A percentile compares a stretch with the other conserved stretches of the same genome.
phyloP scores from a whole-genome alignment of 768 basidiomycete species.

The Crepidotus variabilis region DNA sequence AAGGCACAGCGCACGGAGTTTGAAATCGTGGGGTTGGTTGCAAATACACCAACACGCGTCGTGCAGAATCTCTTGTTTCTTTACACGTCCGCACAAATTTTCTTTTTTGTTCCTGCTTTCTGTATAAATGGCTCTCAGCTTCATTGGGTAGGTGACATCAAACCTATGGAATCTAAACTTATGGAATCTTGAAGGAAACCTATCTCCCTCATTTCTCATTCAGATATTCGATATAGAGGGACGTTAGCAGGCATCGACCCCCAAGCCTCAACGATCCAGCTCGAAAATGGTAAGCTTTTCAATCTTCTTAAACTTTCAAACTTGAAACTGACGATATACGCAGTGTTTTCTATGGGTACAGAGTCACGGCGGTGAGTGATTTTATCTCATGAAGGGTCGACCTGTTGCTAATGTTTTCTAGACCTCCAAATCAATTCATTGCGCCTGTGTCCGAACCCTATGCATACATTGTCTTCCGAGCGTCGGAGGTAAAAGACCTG shows the following conservation, averaged over 20 bases:
- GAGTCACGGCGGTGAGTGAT: conserved; percentile 70
- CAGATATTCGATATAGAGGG: conserved; percentile 87
- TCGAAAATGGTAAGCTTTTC: conserved; percentile 66
- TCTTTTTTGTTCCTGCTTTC: not conserved
- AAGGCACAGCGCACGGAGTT: no score
- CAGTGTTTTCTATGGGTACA: conserved; percentile 87
- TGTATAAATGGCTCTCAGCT: conserved; percentile 63
- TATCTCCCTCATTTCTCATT: conserved; percentile 87
- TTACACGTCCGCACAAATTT: not conserved
- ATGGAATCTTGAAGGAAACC: conserved; percentile 55
- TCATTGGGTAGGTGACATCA: conserved; percentile 55
- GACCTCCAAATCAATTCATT: conserved; percentile 74
- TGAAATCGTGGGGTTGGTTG: not conserved
- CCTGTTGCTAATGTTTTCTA: conserved; percentile 20
- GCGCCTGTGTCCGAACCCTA: conserved; percentile 83
- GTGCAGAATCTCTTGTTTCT: not conserved
- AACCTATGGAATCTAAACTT: not conserved
- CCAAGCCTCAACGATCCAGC: conserved; percentile 79
- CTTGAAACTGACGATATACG: conserved; percentile 10
- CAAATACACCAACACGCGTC: not conserved
- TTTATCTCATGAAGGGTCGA: not conserved
- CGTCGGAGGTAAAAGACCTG: conserved; percentile 87
- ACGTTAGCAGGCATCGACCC: conserved; percentile 87
- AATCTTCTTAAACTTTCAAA: not conserved
- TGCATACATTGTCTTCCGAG: conserved; percentile 88